phyloP scores from a whole-genome alignment of 2,329 filamentous ascomycete genomes.

The Colletotrichum cereale region DNA sequence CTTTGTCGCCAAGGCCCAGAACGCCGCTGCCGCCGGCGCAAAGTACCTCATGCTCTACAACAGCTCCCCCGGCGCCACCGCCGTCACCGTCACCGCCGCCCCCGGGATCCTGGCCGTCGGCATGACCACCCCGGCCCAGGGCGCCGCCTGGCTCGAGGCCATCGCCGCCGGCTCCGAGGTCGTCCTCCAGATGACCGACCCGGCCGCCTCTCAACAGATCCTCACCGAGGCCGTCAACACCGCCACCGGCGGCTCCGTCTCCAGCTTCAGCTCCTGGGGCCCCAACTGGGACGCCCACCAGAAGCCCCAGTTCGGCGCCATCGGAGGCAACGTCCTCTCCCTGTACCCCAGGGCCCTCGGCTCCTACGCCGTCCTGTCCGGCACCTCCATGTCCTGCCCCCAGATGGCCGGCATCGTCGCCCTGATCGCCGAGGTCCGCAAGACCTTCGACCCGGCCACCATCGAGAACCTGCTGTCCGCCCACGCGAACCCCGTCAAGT shows the following conservation, averaged over 20 bases:
- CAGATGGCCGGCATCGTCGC: constrained; percentile 67
- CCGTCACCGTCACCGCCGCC: constrained; percentile 50
- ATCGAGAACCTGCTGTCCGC: constrained; percentile 64
- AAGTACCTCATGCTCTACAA: constrained; percentile 74
- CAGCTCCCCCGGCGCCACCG: constrained; percentile 55
- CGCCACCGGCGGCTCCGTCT: constrained; percentile 63
- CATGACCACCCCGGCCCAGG: constrained; percentile 57
- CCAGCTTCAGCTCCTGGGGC: constrained; percentile 69
- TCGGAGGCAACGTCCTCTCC: constrained; percentile 69
- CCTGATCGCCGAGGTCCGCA: constrained; percentile 64
- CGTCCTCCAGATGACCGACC: constrained; percentile 58
- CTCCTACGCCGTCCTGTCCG: constrained; percentile 65
- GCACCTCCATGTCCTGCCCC: constrained; percentile 73
- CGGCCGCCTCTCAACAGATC: constrained; percentile 51
- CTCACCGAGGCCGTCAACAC: constrained; percentile 55
- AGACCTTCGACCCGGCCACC: constrained; percentile 62
- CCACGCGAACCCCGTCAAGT: constrained; percentile 62
- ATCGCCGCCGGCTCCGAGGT: constrained; percentile 60
- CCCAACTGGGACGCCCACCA: constrained; percentile 70
- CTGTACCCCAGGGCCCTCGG: constrained; percentile 63
- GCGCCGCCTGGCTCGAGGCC: constrained; percentile 57
- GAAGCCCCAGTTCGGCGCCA: constrained; percentile 68
- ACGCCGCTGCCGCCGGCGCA: constrained; percentile 67
- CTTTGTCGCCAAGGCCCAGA: constrained; percentile 65
- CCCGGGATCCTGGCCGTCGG: constrained; percentile 52